These are phyloP conservation scores for Tubosaeta sp. DNA, from an alignment of 768 basidiomycete species.

Conservation along the genomic window DNA sequence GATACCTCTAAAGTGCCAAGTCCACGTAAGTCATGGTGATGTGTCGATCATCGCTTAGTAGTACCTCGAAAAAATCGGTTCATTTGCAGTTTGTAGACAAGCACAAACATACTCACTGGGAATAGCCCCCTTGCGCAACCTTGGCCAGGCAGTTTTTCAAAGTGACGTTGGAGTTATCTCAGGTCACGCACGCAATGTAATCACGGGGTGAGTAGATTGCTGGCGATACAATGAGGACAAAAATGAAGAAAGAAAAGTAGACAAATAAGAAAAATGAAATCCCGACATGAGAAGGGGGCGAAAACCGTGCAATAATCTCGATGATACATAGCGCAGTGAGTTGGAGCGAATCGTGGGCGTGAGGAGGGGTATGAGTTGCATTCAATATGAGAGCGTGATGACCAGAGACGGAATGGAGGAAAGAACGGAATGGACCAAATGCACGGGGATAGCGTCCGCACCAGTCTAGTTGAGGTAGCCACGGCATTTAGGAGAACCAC, in stretches of 20 bases:
- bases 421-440: not conserved
- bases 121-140: not conserved
- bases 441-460: not conserved
- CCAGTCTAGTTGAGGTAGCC: conserved; percentile 85
- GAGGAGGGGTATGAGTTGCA: conserved; percentile 20
- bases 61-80: not conserved
- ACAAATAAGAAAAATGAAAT: not conserved
- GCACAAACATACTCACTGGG: not conserved
- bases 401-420: not conserved
- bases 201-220: conserved; percentile 12
- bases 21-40: not conserved
- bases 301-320: conserved; percentile 22
- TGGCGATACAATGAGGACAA: conserved; percentile 5
- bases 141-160: not conserved
- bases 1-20: not conserved
- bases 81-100: not conserved
- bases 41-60: not conserved
- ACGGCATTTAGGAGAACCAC: conserved; percentile 86
- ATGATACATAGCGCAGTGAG: conserved; percentile 32
- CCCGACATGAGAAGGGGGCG: not conserved
- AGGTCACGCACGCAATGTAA: not conserved
- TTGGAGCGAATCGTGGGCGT: conserved; percentile 7
- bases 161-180: not conserved
- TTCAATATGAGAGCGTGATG: conserved; percentile 8
- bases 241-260: not conserved